Evolutionary conservation across 2,329 filamentous ascomycete genomes (phyloP).

Genomic region (Clonostachys rhizophaga): DNA sequence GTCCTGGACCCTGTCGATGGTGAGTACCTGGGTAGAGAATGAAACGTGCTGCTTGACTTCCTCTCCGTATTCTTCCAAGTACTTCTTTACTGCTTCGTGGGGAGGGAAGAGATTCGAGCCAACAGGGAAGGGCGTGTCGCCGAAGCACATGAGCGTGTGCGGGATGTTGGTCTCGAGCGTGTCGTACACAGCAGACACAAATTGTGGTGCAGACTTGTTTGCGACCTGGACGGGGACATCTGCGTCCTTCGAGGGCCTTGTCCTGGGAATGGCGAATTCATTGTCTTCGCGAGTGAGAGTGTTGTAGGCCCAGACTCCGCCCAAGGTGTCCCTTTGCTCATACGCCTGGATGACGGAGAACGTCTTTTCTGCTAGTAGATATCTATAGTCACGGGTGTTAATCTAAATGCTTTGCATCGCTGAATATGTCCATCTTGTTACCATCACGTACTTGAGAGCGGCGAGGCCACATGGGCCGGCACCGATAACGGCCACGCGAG

Average conservation of each 20-base stretch:
- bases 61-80: conserved; percentile 60
- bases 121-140: conserved; percentile 53
- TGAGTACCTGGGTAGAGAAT: conserved; percentile 59
- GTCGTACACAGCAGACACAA: conserved; percentile 69
- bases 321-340: conserved; percentile 61
- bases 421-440: too few relatives aligned
- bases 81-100: conserved; percentile 58
- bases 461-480: conserved; percentile 66
- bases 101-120: conserved; percentile 62
- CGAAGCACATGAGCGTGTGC: conserved; percentile 65
- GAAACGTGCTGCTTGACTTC: conserved; percentile 53
- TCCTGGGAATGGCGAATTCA: conserved; percentile 19
- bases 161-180: conserved; percentile 74
- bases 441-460: conserved; percentile 35
- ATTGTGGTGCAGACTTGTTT: conserved; percentile 31
- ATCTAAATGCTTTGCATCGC: too few relatives aligned
- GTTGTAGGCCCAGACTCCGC: conserved; percentile 72
- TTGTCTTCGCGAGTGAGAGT: conserved; percentile 11
- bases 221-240: conserved; percentile 37
- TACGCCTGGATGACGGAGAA: conserved; percentile 64
- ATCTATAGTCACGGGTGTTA: conserved; percentile 39
- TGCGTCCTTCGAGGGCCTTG: conserved; percentile 16
- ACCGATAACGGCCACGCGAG: conserved; percentile 60
- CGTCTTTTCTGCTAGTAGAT: conserved; percentile 56
- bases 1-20: conserved; percentile 16